A percentile compares a stretch with the other conserved stretches of the same genome.
These are phyloP conservation scores for Globisporangium camurandrum DNA, from an alignment of 352 stramenopile genomes.

Conservation along the genomic window DNA sequence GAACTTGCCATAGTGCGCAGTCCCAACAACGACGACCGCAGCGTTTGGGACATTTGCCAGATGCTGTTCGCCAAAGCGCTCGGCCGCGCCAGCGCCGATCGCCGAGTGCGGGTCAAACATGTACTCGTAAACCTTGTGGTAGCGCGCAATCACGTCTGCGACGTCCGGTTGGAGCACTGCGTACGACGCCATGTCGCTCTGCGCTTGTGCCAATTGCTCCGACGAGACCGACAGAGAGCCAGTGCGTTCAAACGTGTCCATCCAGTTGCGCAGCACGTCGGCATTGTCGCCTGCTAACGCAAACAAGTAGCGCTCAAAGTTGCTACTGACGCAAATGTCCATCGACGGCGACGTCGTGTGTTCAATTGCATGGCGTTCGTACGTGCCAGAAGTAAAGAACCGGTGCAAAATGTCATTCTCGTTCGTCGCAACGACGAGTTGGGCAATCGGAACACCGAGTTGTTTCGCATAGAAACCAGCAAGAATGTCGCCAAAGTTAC, in stretches of 20 bases:
- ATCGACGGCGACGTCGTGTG: conserved; percentile 96
- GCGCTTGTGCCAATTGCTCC: conserved; percentile 84
- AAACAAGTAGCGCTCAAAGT: conserved; percentile 99
- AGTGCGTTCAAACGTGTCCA: conserved; percentile 93
- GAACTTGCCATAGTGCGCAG: conserved; percentile 98
- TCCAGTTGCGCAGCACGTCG: conserved; percentile 87
- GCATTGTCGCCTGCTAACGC: conserved; percentile 92
- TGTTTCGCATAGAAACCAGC: conserved; percentile 96
- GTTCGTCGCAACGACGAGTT: conserved; percentile 98
- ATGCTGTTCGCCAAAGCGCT: conserved; percentile 59
- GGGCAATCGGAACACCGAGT: conserved; percentile 90
- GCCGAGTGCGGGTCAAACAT: conserved; percentile 96
- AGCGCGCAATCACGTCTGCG: conserved; percentile 88
- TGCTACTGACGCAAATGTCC: conserved; percentile 99
- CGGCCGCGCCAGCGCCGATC: conserved; percentile 90
- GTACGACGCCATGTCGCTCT: conserved; percentile 92
- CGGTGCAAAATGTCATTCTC: conserved; percentile 99
- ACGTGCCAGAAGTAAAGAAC: conserved; percentile 97
- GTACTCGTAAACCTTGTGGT: conserved; percentile 90
- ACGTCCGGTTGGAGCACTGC: conserved; percentile 83
- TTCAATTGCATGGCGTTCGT: conserved; percentile 89
- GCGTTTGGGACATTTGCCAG: conserved; percentile 49
- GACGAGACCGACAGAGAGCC: conserved; percentile 91
- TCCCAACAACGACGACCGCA: conserved; percentile 92
- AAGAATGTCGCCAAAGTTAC: conserved; percentile 99